Percentiles rank a stretch among this genome's conserved stretches.
Evolutionary conservation across 2,329 filamentous ascomycete species (phyloP).

Genomic region (Colletotrichum chlorophyti): DNA sequence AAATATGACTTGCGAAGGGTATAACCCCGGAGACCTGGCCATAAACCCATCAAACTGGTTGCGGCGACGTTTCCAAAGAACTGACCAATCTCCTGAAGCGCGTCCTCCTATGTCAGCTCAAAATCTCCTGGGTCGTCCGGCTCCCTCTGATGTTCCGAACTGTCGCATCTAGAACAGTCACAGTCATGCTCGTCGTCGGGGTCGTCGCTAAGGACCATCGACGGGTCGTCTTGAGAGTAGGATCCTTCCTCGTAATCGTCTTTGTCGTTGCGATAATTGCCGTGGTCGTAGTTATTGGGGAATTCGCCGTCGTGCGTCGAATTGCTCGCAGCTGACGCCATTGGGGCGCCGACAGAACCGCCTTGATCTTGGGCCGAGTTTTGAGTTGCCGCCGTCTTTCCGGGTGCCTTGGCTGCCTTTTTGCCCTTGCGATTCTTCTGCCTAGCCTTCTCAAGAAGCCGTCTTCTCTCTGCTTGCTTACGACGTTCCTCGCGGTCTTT

Average conservation of each 20-base stretch:
- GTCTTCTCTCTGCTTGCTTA: conserved; percentile 83
- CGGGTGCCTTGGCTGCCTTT: conserved; percentile 75
- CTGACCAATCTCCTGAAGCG: too few relatives aligned
- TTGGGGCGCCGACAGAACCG: conserved; percentile 30
- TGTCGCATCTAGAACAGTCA: conserved; percentile 1
- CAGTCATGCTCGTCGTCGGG: conserved; percentile 17
- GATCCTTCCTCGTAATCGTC: conserved; percentile 10
- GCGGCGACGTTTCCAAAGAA: too few relatives aligned
- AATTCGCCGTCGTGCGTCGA: conserved; percentile 47
- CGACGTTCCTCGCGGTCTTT: conserved; percentile 88
- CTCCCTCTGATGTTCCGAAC: conserved; percentile 1
- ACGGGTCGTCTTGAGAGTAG: conserved; percentile 26
- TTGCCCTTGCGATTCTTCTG: conserved; percentile 90
- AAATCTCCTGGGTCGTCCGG: conserved; percentile 19
- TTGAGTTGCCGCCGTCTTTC: conserved; percentile 44
- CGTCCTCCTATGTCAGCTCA: too few relatives aligned
- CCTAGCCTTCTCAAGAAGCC: conserved; percentile 90
- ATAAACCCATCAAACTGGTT: too few relatives aligned
- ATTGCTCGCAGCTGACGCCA: conserved; percentile 39
- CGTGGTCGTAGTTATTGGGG: conserved; percentile 35
- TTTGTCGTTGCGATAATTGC: conserved; percentile 10
- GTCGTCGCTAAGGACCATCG: conserved; percentile 29
- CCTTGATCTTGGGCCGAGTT: conserved; percentile 34
- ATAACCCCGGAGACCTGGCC: too few relatives aligned
- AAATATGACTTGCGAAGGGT: too few relatives aligned